phyloP scores from a whole-genome alignment of 116 monocot species.

The Dioscorea cayenensis region DNA sequence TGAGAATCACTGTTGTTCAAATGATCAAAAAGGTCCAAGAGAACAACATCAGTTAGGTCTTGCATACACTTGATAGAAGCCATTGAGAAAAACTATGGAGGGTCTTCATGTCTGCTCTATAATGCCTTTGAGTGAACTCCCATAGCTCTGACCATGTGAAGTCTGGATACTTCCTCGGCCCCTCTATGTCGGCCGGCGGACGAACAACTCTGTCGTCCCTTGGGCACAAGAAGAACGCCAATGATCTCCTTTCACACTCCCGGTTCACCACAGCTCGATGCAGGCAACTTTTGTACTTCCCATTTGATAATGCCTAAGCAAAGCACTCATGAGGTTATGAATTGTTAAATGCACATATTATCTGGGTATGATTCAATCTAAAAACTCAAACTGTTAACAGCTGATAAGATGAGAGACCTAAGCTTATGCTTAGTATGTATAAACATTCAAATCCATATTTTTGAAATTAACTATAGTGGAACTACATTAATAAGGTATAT shows the following conservation, averaged over 20 bases:
- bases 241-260: conserved; percentile 44
- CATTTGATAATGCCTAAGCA: conserved; percentile 73
- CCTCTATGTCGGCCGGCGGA: conserved; percentile 37
- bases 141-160: conserved; percentile 79
- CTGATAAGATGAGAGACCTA: too few species aligned
- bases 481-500: neutral
- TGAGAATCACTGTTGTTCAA: too few species aligned
- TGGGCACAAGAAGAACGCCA: conserved; percentile 88
- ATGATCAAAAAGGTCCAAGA: neutral
- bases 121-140: conserved; percentile 72
- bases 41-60: neutral
- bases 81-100: conserved; percentile 55
- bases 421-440: too few species aligned
- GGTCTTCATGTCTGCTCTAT: conserved; percentile 65
- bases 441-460: too few species aligned
- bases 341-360: too few species aligned
- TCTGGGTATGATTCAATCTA: too few species aligned
- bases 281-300: conserved; percentile 84
- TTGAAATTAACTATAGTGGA: too few species aligned
- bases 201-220: conserved; percentile 46
- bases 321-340: too few species aligned
- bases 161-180: conserved; percentile 58
- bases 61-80: conserved; percentile 5
- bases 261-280: conserved; percentile 86
- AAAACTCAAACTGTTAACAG: too few species aligned